Percentiles rank a stretch among this genome's conserved stretches.
These are phyloP conservation scores for Diaporthe batatas DNA, from an alignment of 2,329 filamentous ascomycete genomes.

Conservation along the genomic window DNA sequence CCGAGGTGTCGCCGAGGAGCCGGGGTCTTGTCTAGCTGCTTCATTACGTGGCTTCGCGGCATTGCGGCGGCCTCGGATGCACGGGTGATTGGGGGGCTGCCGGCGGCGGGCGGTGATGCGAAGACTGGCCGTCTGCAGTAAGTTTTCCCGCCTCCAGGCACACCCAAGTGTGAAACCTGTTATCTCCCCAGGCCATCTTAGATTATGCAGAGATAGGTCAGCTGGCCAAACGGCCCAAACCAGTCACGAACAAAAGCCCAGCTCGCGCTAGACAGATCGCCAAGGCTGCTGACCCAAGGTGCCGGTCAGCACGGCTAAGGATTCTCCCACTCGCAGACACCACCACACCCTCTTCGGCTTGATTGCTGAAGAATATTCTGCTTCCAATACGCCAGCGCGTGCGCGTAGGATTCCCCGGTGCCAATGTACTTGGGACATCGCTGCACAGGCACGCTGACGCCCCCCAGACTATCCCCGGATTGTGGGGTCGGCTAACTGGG, in stretches of 20 bases:
- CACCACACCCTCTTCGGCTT: neutral
- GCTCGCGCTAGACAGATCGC: constrained; percentile 17
- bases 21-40: neutral
- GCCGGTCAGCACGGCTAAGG: constrained; percentile 7
- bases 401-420: neutral
- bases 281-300: constrained; percentile 2
- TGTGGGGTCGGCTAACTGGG: constrained; percentile 16
- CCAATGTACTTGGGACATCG: neutral
- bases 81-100: neutral
- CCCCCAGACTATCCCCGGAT: constrained; percentile 26
- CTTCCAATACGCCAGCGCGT: constrained; percentile 18
- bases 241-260: neutral
- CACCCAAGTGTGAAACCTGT: constrained; percentile 1
- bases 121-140: neutral
- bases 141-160: constrained; percentile 8
- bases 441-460: constrained; percentile 13
- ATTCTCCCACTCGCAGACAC: neutral
- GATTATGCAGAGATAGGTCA: constrained; percentile 23
- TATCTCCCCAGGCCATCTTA: constrained; percentile 22
- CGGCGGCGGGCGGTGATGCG: constrained; percentile 17
- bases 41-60: constrained; percentile 16
- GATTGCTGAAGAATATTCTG: constrained; percentile 4
- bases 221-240: constrained; percentile 1
- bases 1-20: neutral
- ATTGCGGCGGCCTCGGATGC: neutral